Base-by-base conservation (phyloP, 371 early-diverging fungal genomes). In the Coemansia sp. region DNA sequence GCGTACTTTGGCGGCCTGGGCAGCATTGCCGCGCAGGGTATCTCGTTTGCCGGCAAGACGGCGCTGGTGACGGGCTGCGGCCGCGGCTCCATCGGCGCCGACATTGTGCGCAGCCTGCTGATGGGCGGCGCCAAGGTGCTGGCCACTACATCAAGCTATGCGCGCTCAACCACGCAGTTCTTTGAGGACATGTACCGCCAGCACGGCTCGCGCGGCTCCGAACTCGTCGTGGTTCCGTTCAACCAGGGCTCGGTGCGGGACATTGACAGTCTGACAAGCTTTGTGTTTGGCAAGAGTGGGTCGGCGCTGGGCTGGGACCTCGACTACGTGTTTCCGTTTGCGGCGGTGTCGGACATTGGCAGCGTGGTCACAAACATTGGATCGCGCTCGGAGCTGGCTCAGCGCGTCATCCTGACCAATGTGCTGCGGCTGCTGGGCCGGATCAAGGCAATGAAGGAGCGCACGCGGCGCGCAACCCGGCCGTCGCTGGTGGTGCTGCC, bases 241-340 rank as follows among this genome's bases (percentile, higher is more conserved):
- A n/a, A n/a, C n/a, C n/a, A n/a, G n/a, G n/a, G n/a, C n/a, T n/a
- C n/a, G n/a, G n/a, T n/a, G n/a, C n/a, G n/a, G n/a, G n/a, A n/a
- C n/a, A n/a, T n/a, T n/a, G n/a, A n/a, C n/a, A n/a, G n/a, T n/a
- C n/a, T n/a, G n/a, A n/a, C n/a, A n/a, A n/a, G n/a, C n/a, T n/a
- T n/a, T n/a, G n/a, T n/a, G n/a, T n/a, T n/a, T n/a, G n/a, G n/a
- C n/a, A n/a, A n/a, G n/a, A n/a, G n/a, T n/a, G n/a, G n/a, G n/a
- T n/a, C n/a, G n/a, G n/a, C n/a, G n/a, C n/a, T n/a, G n/a, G n/a
- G n/a, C n/a, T n/a, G n/a, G n/a, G n/a, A n/a, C n/a, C 83, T 97
- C 62, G 95, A 97, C 80, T 90, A 84, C 72, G 83, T 97, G 62
- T 84, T 97, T 72, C 97, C 97, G 34, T 97, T 97, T 79, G 97